Base-by-base conservation (phyloP, 495 filamentous ascomycete genomes). In the Aspergillus sparsus region DNA sequence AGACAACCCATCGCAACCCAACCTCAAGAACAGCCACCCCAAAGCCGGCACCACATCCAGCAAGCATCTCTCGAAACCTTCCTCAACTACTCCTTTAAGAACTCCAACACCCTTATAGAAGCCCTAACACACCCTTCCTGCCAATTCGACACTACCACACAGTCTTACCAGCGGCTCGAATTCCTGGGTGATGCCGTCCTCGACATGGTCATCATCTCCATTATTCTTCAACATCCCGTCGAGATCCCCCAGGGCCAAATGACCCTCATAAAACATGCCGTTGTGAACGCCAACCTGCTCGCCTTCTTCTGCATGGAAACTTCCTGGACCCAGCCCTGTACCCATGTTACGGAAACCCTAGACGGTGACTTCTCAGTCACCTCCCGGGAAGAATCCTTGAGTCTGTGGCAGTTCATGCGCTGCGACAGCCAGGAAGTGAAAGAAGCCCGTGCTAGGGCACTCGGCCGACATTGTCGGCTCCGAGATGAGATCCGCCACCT, bases 161-260 rank as follows among this genome's bases (percentile, higher is more conserved):
- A 83, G 36, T 93, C 88, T 7, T 90, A 95, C 69, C 89, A 98
- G 63, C 86, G 93, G 0, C 81, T 97, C 12, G 94, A 98, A 69
- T 98, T 92, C 70, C 79, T 97, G 0, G 94, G 94, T 7, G 94
- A 98, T 66, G 82, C 92, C 0, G 75, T 97, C 10, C 83, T 98
- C 0, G 94, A 98, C 68, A 85, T 83, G 69, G 70, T 97, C 51
- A 78, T 98, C 49, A 81, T 88, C 8, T 74, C 72, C 2, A 70
- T 69, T 1, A 73, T 91, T 8, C 84, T 76, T 61, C 65, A 74
- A 0, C 71, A 76, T 37, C 67, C 74, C 2, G 62, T 64, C 7
- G 66, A 80, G 13, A 74, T 93, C 15, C 68, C 80, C 1, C 84
- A 90, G 46, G 71, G 82, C 11, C 66, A 83, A 15, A 92, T 98